Conservation (phyloP, 1,139 yeast species). For the Sugiyamaella pinicola region DNA sequence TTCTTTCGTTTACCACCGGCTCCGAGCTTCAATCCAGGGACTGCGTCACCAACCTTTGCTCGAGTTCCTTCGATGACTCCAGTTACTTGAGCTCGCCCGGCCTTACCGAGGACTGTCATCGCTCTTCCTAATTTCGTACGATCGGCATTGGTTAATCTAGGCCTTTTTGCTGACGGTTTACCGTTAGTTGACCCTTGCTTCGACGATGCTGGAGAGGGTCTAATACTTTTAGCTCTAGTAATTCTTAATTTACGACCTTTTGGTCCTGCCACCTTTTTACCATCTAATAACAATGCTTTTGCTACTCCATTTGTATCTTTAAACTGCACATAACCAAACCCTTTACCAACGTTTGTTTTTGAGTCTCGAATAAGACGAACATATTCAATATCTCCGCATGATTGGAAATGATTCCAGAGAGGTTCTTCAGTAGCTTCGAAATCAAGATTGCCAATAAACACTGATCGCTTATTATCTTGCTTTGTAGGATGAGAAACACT, state of each 20-base stretch:
- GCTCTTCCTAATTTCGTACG: conserved; percentile 83
- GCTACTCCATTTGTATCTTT: conserved; percentile 77
- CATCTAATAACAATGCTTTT: conserved; percentile 78
- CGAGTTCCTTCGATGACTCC: conserved; percentile 76
- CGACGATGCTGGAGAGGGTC: conserved; percentile 41
- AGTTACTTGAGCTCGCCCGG: conserved; percentile 69
- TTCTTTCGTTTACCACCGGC: conserved; percentile 42
- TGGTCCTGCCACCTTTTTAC: conserved; percentile 57
- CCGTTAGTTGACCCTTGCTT: conserved; percentile 29
- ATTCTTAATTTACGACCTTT: conserved; percentile 72
- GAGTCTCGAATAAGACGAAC: conserved; percentile 90
- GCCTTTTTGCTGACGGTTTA: conserved; percentile 34
- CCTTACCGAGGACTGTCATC: conserved; percentile 69
- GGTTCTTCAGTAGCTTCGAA: conserved; percentile 91
- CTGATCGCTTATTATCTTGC: conserved; percentile 79
- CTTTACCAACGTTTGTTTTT: conserved; percentile 93
- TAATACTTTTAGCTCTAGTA: conserved; percentile 70
- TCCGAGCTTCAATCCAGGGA: conserved; percentile 16
- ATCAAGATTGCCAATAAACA: conserved; percentile 92
- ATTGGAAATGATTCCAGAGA: conserved; percentile 78
- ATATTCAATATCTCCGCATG: conserved; percentile 74
- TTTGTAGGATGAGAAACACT: conserved; percentile 88
- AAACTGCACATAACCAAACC: conserved; percentile 95
- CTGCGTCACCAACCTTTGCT: conserved; percentile 63
- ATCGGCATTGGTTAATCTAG: conserved; percentile 47